Conservation (phyloP, 2,329 filamentous ascomycete genomes). For the Leptographium lundbergii region DNA sequence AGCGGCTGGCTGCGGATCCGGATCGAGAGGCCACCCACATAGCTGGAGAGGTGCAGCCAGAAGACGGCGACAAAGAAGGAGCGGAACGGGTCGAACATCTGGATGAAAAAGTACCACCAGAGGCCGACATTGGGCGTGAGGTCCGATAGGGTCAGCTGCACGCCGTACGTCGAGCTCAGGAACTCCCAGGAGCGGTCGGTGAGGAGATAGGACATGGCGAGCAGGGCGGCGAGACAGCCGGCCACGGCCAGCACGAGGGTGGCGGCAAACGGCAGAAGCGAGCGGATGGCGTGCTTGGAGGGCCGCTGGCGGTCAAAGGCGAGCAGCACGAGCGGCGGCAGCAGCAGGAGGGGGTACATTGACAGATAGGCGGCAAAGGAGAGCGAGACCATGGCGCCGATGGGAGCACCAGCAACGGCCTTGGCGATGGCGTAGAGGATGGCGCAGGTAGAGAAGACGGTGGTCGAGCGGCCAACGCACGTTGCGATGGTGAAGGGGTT, state of each 20-base stretch:
- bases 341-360: constrained; percentile 78
- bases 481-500: constrained; percentile 90
- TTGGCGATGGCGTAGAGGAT: constrained; percentile 74
- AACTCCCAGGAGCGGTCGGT: constrained; percentile 75
- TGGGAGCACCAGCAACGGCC: constrained; percentile 59
- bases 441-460: constrained; percentile 77
- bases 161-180: constrained; percentile 77
- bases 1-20: constrained; percentile 76
- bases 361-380: constrained; percentile 84
- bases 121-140: constrained; percentile 89
- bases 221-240: constrained; percentile 44
- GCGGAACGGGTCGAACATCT: constrained; percentile 98
- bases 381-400: constrained; percentile 72
- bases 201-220: constrained; percentile 60
- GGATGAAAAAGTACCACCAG: constrained; percentile 99
- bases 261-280: constrained; percentile 34
- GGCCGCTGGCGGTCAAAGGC: constrained; percentile 52
- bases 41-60: constrained; percentile 87
- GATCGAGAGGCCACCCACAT: constrained; percentile 75
- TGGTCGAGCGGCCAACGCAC: constrained; percentile 80
- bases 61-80: constrained; percentile 96
- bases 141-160: constrained; percentile 81
- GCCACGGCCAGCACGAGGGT: constrained; percentile 40
- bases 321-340: constrained; percentile 70
- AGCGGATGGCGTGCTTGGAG: not conserved